A percentile compares a stretch with the other conserved stretches of the same genome.
phyloP scores from a whole-genome alignment of 1,139 yeast genomes.

The Geotrichum restrictum region DNA sequence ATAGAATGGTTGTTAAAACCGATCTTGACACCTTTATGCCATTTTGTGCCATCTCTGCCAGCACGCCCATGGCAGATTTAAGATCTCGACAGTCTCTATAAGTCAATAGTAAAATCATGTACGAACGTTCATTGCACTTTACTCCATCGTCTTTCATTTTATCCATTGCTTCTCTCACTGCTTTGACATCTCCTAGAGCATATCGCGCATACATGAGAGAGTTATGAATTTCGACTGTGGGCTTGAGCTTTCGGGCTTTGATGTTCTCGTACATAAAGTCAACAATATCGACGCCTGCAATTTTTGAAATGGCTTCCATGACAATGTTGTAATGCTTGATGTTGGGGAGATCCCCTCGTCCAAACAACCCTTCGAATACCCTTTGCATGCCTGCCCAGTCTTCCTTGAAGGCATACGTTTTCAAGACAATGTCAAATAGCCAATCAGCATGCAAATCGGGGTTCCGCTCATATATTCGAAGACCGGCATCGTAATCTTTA shows the following conservation, averaged over 20 bases:
- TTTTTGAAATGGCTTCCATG: conserved; percentile 56
- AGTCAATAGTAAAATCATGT: conserved; percentile 31
- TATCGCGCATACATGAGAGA: conserved; percentile 48
- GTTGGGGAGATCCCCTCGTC: conserved; percentile 54
- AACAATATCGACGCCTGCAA: conserved; percentile 55
- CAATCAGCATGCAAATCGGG: conserved; percentile 33
- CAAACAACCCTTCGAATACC: conserved; percentile 61
- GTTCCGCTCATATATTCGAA: conserved; percentile 39
- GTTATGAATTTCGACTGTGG: conserved; percentile 47
- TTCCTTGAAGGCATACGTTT: conserved; percentile 49
- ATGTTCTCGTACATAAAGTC: conserved; percentile 50
- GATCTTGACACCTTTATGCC: conserved; percentile 28
- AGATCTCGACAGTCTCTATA: conserved; percentile 34
- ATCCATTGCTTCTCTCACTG: conserved; percentile 45
- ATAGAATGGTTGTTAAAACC: conserved; percentile 32
- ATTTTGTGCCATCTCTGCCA: conserved; percentile 31
- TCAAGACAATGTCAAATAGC: conserved; percentile 32
- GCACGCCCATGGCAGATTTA: conserved; percentile 33
- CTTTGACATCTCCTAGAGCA: conserved; percentile 45
- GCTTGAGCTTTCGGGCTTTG: conserved; percentile 46
- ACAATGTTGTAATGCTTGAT: conserved; percentile 59
- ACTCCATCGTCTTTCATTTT: conserved; percentile 42
- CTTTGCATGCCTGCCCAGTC: conserved; percentile 59
- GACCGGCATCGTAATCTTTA: conserved; percentile 45
- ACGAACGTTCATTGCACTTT: conserved; percentile 34